Evolutionary conservation across 1,284 basidiomycete genomes (phyloP).

Genomic region (Laetiporus sulphureus): DNA sequence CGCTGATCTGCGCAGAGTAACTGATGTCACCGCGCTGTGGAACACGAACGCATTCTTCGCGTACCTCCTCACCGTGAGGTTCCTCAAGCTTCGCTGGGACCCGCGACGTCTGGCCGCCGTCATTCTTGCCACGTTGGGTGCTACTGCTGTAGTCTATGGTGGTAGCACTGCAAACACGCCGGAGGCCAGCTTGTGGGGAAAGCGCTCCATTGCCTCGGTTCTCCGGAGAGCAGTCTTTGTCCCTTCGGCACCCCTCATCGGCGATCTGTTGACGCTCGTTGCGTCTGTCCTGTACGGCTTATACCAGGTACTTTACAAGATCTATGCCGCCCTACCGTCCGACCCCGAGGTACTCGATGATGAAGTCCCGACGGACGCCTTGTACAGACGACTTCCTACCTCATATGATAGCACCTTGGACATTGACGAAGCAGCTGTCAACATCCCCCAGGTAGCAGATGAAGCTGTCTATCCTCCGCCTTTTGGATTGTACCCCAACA

Average conservation of each 20-base stretch:
- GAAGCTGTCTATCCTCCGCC: conserved; percentile 51
- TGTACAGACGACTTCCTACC: conserved; percentile 38
- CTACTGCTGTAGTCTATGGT: conserved; percentile 71
- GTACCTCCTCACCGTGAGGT: conserved; percentile 62
- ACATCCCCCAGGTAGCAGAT: conserved; percentile 18
- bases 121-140: conserved; percentile 68
- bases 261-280: conserved; percentile 63
- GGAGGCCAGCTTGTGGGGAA: neutral
- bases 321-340: conserved; percentile 58
- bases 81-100: conserved; percentile 58
- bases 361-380: conserved; percentile 26
- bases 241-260: conserved; percentile 63
- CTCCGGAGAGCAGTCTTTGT: too few relatives aligned
- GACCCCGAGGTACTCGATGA: conserved; percentile 38
- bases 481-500: conserved; percentile 74
- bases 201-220: conserved; percentile 22
- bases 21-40: conserved; percentile 79
- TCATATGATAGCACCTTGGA: conserved; percentile 22
- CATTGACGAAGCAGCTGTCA: conserved; percentile 9
- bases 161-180: conserved; percentile 34
- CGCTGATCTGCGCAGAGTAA: conserved; percentile 41
- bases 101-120: conserved; percentile 60
- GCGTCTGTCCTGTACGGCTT: conserved; percentile 66
- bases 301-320: conserved; percentile 82
- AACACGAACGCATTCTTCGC: conserved; percentile 83